A percentile compares a stretch with the other conserved stretches of the same genome.
phyloP scores from a whole-genome alignment of 306 rosid genomes.

The Prosopis cineraria region DNA sequence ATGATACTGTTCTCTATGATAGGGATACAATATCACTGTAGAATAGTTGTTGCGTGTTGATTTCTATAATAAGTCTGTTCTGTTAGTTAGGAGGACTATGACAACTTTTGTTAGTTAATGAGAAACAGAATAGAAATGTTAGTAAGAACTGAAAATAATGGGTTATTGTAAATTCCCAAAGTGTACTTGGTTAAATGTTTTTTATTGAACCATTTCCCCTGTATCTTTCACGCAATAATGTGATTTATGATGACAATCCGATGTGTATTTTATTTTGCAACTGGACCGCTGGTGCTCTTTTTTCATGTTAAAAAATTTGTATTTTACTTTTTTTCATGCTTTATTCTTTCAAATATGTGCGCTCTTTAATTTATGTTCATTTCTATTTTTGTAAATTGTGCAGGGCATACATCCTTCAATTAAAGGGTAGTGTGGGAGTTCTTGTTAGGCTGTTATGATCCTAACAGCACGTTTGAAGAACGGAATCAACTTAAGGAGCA shows the following conservation, averaged over 20 bases:
- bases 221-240: neutral
- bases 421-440: constrained; percentile 96
- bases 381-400: constrained; percentile 30
- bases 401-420: constrained; percentile 97
- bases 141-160: neutral
- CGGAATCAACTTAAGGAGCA: constrained; percentile 67
- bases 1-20: neutral
- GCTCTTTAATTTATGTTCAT: constrained; percentile 16
- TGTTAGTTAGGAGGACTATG: neutral
- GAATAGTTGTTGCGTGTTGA: neutral
- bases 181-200: neutral
- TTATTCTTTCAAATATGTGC: constrained; percentile 22
- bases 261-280: constrained; percentile 3
- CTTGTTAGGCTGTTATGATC: constrained; percentile 92
- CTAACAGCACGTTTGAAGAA: constrained; percentile 79
- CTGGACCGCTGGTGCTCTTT: neutral
- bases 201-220: neutral
- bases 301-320: neutral
- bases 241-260: neutral
- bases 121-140: neutral
- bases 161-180: neutral
- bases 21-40: neutral
- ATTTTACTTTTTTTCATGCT: neutral
- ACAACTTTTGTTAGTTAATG: neutral
- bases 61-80: neutral